A percentile compares a stretch with the other conserved stretches of the same genome.
These are phyloP conservation scores for Candida smagusa DNA, from an alignment of 1,139 yeast genomes.

Conservation along the genomic window DNA sequence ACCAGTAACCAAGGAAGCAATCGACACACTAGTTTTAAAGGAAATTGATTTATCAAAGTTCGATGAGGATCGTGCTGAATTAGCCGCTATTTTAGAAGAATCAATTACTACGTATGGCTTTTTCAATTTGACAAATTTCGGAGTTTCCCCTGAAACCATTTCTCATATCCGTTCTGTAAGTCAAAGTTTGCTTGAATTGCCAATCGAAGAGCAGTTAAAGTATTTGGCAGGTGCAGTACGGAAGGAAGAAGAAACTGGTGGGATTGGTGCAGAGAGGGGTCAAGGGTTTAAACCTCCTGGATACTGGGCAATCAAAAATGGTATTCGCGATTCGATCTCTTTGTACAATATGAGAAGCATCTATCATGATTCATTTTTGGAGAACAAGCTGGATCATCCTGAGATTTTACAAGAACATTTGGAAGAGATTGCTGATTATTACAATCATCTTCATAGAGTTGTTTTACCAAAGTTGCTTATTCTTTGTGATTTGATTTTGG, in stretches of 20 bases:
- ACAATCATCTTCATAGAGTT: constrained; percentile 28
- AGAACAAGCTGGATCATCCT: constrained; percentile 25
- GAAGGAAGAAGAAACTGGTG: constrained; percentile 12
- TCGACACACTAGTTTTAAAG: constrained; percentile 5
- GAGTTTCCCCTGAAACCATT: constrained; percentile 23
- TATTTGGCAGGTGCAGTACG: constrained; percentile 33
- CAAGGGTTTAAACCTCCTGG: constrained; percentile 44
- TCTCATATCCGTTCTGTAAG: constrained; percentile 30
- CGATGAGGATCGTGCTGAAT: constrained; percentile 15
- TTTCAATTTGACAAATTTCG: constrained; percentile 37
- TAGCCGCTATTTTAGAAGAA: constrained; percentile 29
- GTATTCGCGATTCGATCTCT: constrained; percentile 37
- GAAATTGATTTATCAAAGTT: constrained; percentile 9
- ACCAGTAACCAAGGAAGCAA: constrained; percentile 5
- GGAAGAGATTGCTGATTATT: constrained; percentile 35
- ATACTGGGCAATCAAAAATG: constrained; percentile 40
- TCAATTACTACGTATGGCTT: constrained; percentile 43
- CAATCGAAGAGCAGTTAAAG: constrained; percentile 34
- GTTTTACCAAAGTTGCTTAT: constrained; percentile 32
- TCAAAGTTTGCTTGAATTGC: constrained; percentile 33
- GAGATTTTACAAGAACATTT: constrained; percentile 32
- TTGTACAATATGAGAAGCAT: constrained; percentile 37
- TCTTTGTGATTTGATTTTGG: constrained; percentile 39
- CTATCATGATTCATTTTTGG: constrained; percentile 16
- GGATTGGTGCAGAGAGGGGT: constrained; percentile 42